These are phyloP conservation scores for Populus ilicifolia DNA, from an alignment of 345 rosid species.

Conservation along the genomic window DNA sequence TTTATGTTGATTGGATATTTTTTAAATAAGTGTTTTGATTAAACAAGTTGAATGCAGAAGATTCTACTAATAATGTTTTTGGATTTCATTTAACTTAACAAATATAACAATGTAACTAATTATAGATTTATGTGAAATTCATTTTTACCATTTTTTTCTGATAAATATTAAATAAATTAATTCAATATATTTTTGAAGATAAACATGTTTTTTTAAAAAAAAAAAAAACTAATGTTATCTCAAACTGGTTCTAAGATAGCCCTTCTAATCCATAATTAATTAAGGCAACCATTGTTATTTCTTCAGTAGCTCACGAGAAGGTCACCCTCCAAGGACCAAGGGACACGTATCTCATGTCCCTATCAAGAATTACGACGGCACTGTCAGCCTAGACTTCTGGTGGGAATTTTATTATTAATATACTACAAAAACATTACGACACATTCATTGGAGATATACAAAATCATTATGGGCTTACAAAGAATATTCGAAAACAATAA, in stretches of 20 bases:
- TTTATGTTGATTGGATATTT: too few species aligned
- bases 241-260: too few species aligned
- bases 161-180: too few species aligned
- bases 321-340: constrained; percentile 1
- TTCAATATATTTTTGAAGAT: too few species aligned
- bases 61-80: background rate
- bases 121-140: too few species aligned
- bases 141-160: too few species aligned
- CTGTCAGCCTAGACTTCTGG: background rate
- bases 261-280: too few species aligned
- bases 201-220: too few species aligned
- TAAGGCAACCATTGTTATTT: background rate
- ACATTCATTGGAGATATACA: background rate
- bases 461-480: background rate
- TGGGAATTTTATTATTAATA: background rate
- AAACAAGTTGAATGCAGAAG: background rate
- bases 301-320: background rate
- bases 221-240: too few species aligned
- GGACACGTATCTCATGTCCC: background rate
- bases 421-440: background rate
- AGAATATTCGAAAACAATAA: background rate
- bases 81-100: background rate
- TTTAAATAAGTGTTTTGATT: too few species aligned
- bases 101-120: too few species aligned
- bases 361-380: background rate